phyloP scores from a whole-genome alignment of 768 basidiomycete species.

The Coprinellus micaceus region DNA sequence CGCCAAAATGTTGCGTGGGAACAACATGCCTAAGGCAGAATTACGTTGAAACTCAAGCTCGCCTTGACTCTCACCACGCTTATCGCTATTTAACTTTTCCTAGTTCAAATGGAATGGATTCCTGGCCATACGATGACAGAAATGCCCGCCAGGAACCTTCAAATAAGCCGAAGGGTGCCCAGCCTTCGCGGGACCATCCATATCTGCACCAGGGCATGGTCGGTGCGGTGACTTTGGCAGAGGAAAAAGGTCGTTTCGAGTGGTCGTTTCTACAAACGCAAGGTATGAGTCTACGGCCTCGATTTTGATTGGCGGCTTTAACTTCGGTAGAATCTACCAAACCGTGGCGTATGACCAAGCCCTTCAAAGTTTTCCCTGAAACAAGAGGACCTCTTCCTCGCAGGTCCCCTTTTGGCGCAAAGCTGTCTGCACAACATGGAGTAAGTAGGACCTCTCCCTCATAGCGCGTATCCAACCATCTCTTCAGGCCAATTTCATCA shows the following conservation, averaged over 20 bases:
- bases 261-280: conserved; percentile 44
- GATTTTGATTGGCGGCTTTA: background rate
- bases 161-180: conserved; percentile 26
- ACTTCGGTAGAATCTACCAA: background rate
- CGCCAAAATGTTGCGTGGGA: background rate
- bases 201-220: conserved; percentile 54
- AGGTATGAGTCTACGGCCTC: conserved; percentile 13
- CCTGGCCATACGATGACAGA: conserved; percentile 60
- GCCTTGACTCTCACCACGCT: background rate
- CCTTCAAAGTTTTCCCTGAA: conserved; percentile 52
- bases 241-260: conserved; percentile 39
- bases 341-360: conserved; percentile 10
- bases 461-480: background rate
- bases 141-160: conserved; percentile 17
- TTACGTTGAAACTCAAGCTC: too few species aligned
- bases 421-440: conserved; percentile 62
- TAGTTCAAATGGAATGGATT: conserved; percentile 67
- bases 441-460: conserved; percentile 34
- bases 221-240: conserved; percentile 52
- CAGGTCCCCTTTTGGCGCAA: conserved; percentile 29
- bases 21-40: too few species aligned
- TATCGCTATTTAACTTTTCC: background rate
- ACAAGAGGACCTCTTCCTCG: conserved; percentile 40
- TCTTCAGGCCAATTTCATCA: conserved; percentile 64
- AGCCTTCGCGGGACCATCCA: conserved; percentile 39